Evolutionary conservation across 495 filamentous ascomycete species (phyloP).

Genomic region (Tuber brumale): DNA sequence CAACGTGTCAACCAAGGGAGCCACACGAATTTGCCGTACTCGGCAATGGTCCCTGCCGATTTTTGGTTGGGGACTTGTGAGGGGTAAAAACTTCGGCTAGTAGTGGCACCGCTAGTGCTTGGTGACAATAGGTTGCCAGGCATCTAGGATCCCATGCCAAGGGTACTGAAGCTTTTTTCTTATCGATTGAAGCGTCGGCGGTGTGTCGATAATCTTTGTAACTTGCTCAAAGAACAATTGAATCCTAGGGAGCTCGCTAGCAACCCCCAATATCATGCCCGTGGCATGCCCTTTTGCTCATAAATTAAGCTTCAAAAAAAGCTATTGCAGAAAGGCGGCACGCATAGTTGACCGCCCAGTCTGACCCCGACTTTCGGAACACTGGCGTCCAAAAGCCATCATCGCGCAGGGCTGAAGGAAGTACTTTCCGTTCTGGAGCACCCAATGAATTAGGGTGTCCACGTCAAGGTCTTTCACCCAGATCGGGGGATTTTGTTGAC

Average conservation of each 20-base stretch:
- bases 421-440: conserved; percentile 24
- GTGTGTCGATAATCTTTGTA: background rate
- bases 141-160: background rate
- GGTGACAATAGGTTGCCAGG: background rate
- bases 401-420: conserved; percentile 16
- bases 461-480: conserved; percentile 26
- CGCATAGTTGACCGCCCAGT: conserved; percentile 3
- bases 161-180: background rate
- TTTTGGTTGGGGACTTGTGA: conserved; percentile 3
- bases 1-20: conserved; percentile 36
- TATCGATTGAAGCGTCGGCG: background rate
- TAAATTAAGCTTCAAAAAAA: background rate
- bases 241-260: background rate
- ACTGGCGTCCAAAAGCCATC: conserved; percentile 8
- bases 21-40: conserved; percentile 15
- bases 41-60: conserved; percentile 4
- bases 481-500: conserved; percentile 10
- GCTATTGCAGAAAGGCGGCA: background rate
- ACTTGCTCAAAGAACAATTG: background rate
- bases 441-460: conserved; percentile 16
- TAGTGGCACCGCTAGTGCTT: background rate
- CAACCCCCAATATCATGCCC: background rate
- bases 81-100: background rate
- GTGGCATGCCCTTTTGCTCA: background rate
- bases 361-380: conserved; percentile 8